These are phyloP conservation scores for Fusarium duplospermum DNA, from an alignment of 2,329 filamentous ascomycete genomes.

Conservation along the genomic window DNA sequence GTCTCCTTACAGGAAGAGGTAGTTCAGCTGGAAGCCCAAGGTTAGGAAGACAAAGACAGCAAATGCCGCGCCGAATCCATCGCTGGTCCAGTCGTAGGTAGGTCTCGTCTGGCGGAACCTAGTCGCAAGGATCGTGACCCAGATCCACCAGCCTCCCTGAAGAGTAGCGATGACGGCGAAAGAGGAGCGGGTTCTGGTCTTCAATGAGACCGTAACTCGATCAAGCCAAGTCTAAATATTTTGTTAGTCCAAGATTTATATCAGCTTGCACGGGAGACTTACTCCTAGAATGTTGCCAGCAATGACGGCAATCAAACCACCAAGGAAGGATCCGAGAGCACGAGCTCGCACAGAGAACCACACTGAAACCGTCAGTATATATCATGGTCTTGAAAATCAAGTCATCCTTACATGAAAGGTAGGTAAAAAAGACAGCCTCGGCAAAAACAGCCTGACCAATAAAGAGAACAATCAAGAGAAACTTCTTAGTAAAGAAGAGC, in stretches of 20 bases:
- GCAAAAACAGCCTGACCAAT: slow-evolving; percentile 79
- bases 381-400: rapidly evolving
- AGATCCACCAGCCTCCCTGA: slow-evolving; percentile 79
- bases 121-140: slow-evolving; percentile 74
- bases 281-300: slow-evolving; percentile 74
- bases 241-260: neutral
- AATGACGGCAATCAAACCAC: slow-evolving; percentile 73
- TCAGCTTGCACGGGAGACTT: slow-evolving; percentile 36
- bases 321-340: slow-evolving; percentile 77
- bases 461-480: slow-evolving; percentile 73
- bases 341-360: slow-evolving; percentile 79
- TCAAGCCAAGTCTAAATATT: slow-evolving; percentile 65
- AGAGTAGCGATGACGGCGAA: slow-evolving; percentile 66
- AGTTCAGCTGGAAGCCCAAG: slow-evolving; percentile 77
- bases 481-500: slow-evolving; percentile 70
- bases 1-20: slow-evolving; percentile 71
- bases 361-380: slow-evolving; percentile 47
- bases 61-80: slow-evolving; percentile 74
- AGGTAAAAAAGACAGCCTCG: slow-evolving; percentile 80
- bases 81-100: slow-evolving; percentile 72
- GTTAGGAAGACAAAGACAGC: slow-evolving; percentile 75
- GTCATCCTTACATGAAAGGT: slow-evolving; percentile 53
- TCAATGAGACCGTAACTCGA: slow-evolving; percentile 64
- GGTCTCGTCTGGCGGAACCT: slow-evolving; percentile 68
- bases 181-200: slow-evolving; percentile 62